A percentile compares a stretch with the other conserved stretches of the same genome.
These are phyloP conservation scores for Wickerhamiella sergipiensis DNA, from an alignment of 805 yeast genomes.

Conservation along the genomic window DNA sequence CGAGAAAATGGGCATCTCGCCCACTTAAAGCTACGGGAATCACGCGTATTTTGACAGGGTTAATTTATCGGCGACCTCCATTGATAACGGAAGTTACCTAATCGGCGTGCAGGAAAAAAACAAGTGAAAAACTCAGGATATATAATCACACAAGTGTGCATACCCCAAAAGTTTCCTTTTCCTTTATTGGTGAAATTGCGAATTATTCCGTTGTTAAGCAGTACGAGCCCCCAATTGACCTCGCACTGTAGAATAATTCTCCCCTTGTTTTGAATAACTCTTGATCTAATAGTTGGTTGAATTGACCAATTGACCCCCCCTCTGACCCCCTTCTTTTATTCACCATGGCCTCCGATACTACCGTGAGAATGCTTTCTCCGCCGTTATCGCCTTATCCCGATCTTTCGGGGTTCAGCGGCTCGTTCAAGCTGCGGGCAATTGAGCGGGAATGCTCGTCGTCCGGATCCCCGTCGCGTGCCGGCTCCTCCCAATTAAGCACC, in stretches of 20 bases:
- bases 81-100: not conserved
- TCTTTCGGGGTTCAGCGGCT: slow-evolving; percentile 3
- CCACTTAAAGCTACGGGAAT: not conserved
- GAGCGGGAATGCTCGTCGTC: not conserved
- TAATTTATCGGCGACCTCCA: not conserved
- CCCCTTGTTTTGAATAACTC: not conserved
- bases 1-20: too few relatives aligned
- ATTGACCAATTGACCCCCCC: slow-evolving; percentile 1
- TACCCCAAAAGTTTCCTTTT: not conserved
- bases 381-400: slow-evolving; percentile 23
- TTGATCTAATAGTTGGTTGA: not conserved
- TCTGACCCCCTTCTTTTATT: not conserved
- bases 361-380: slow-evolving; percentile 22
- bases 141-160: not conserved
- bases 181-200: not conserved
- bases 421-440: not conserved
- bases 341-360: not conserved
- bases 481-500: not conserved
- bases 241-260: not conserved
- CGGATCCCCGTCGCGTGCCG: not conserved
- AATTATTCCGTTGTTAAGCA: not conserved
- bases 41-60: not conserved
- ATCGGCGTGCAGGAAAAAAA: slow-evolving; percentile 3
- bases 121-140: slow-evolving; percentile 1
- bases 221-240: not conserved